phyloP scores from a whole-genome alignment of 2,329 filamentous ascomycete genomes.

The Gnomoniopsis sp. region DNA sequence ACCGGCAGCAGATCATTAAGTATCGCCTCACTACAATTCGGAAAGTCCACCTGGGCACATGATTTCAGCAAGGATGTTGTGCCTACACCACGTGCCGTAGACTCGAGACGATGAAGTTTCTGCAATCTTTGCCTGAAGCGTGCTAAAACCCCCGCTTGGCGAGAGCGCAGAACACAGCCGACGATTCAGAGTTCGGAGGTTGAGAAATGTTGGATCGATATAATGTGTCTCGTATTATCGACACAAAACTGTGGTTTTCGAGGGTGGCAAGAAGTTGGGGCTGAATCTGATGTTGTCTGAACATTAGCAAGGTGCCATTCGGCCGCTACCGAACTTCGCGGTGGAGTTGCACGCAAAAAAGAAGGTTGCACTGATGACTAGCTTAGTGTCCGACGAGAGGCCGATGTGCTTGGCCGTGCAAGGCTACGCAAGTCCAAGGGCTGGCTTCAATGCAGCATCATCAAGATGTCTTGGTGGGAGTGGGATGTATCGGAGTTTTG shows the following conservation, averaged over 20 bases:
- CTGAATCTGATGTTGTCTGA: neutral
- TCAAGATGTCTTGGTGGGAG: neutral
- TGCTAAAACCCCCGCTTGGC: neutral
- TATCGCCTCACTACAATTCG: neutral
- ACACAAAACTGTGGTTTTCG: no score
- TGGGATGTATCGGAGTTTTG: neutral
- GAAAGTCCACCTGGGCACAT: neutral
- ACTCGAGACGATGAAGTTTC: neutral
- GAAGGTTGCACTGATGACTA: neutral
- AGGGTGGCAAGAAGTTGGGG: neutral
- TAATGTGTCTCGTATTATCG: no score
- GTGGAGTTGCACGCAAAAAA: neutral
- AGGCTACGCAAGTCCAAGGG: neutral
- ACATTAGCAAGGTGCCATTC: neutral
- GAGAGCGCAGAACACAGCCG: neutral
- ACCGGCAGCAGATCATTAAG: neutral
- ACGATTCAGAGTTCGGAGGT: neutral
- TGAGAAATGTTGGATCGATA: neutral
- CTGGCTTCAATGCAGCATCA: neutral
- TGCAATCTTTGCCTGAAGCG: neutral
- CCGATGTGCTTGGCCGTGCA: neutral
- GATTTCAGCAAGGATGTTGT: neutral
- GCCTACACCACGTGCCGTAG: neutral
- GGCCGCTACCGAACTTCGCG: neutral
- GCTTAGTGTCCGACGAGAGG: neutral